Percentiles rank a stretch among this genome's conserved stretches.
Conservation (phyloP, 2,329 filamentous ascomycete species). For the Anisogramma anomala region DNA sequence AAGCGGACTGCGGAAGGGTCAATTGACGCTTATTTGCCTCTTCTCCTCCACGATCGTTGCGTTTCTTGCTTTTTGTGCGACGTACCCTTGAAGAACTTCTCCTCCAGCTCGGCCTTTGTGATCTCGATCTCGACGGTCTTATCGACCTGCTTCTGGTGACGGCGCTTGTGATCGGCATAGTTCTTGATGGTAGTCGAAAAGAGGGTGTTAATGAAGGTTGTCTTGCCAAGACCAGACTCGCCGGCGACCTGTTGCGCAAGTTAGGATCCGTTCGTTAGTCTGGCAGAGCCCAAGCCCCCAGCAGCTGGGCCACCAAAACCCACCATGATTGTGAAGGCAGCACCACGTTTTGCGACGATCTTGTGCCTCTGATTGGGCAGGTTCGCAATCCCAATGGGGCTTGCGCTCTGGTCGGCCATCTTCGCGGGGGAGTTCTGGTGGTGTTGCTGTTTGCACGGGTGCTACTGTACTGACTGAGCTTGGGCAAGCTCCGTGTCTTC, state of each 20-base stretch:
- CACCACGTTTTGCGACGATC: constrained; percentile 73
- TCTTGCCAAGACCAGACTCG: constrained; percentile 97
- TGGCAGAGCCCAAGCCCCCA: neutral
- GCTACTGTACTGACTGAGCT: constrained; percentile 7
- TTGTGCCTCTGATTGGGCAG: constrained; percentile 64
- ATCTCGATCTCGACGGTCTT: constrained; percentile 99
- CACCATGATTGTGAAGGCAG: constrained; percentile 99
- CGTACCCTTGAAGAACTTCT: constrained; percentile 99
- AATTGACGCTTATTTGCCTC: constrained; percentile 10
- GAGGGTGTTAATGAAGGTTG: constrained; percentile 99
- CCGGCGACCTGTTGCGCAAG: constrained; percentile 64
- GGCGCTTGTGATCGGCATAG: constrained; percentile 98
- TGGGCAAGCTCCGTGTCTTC: neutral
- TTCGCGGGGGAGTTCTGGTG: neutral
- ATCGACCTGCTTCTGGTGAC: constrained; percentile 98
- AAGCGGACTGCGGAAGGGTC: constrained; percentile 60
- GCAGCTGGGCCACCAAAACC: constrained; percentile 17
- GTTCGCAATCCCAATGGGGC: constrained; percentile 57
- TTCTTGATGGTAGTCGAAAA: constrained; percentile 99
- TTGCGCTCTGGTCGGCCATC: constrained; percentile 34
- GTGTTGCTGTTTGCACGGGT: neutral
- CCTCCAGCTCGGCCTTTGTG: constrained; percentile 97
- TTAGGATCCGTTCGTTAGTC: neutral
- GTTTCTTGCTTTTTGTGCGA: constrained; percentile 7
- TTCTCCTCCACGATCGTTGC: neutral